Conservation (phyloP, 306 rosid genomes). For the Gleditsia sinensis region DNA sequence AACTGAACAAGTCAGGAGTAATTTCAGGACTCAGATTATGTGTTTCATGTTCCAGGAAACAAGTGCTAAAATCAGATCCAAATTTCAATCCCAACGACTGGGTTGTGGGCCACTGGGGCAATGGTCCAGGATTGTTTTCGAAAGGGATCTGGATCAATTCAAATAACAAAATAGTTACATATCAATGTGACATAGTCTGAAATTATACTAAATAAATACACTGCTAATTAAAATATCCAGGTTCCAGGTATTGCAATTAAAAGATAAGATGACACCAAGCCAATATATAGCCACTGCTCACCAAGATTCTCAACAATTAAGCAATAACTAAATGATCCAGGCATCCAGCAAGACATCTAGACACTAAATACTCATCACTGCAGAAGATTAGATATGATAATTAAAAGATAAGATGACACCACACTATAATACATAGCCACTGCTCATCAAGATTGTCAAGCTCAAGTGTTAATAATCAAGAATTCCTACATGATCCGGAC, state of each 20-base stretch:
- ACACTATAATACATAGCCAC: neutral
- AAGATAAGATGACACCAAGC: constrained; percentile 24
- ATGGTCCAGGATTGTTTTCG: constrained; percentile 50
- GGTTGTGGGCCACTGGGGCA: constrained; percentile 46
- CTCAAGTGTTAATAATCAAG: neutral
- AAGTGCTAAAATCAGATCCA: constrained; percentile 37
- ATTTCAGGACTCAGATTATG: constrained; percentile 35
- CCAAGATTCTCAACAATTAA: neutral
- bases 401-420: constrained; percentile 16
- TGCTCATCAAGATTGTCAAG: neutral
- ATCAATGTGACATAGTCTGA: constrained; percentile 10
- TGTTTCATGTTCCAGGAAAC: constrained; percentile 36
- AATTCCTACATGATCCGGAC: neutral
- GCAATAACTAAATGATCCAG: constrained; percentile 1
- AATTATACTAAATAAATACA: constrained; percentile 8
- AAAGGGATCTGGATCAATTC: constrained; percentile 55
- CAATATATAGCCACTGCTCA: neutral
- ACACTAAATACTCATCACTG: neutral
- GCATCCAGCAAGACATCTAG: neutral
- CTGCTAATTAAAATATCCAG: neutral
- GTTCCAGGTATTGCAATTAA: neutral
- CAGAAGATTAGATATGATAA: neutral
- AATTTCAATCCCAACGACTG: constrained; percentile 53
- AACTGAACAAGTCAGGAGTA: constrained; percentile 36
- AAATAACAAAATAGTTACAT: constrained; percentile 35